Evolutionary conservation across 345 rosid species (phyloP), one percentile per base, ranked within the genome.

Genomic region (Pistacia vera): DNA sequence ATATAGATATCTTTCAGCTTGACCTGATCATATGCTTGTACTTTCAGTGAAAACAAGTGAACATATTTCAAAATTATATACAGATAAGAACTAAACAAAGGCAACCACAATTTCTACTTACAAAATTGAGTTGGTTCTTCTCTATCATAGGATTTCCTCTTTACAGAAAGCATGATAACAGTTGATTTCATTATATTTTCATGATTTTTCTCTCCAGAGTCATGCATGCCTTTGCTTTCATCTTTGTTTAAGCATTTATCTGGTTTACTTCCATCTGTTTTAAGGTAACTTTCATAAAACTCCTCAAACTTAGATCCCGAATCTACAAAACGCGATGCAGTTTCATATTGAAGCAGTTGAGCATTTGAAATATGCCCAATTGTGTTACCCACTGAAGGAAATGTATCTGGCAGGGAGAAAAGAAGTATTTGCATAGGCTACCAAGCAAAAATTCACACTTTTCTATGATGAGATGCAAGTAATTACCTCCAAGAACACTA

Each of bases 71-170:
- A 55, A 64, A 71, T 62, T 17, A 56, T 63, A 30, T 54, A 33
- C 46, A 48, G 54, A 44, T 13, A 10, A 9, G 4, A 46, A 54
- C 73, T 11, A 69, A 66, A 33, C 17, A 22, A 52, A 12, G 55
- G 30, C 48, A 22, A 71, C 8, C 48, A 63, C 22, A 36, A 2
- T 49, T 41, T 54, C 16, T 60, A 65, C 92, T 80, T 85, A 87
- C 89, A 80, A 48, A 83, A 79, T 80, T 87, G 85, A 10, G 89
- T 76, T 36, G 77, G 75, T 74, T 87, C 92, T 52, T 83, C 86
- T 75, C 87, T 90, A 22, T 89, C 95, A 9, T 84, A 78, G 1
- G 97, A 91, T 83, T 81, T 89, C 81, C 92, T 87, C 71, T 81
- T 92, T 56, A 92, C 70, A 3, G 93, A 90, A 60, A 92, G 85